Base-by-base conservation (phyloP, 768 basidiomycete species). In the Pseudohyphozyma bogoriensis region DNA sequence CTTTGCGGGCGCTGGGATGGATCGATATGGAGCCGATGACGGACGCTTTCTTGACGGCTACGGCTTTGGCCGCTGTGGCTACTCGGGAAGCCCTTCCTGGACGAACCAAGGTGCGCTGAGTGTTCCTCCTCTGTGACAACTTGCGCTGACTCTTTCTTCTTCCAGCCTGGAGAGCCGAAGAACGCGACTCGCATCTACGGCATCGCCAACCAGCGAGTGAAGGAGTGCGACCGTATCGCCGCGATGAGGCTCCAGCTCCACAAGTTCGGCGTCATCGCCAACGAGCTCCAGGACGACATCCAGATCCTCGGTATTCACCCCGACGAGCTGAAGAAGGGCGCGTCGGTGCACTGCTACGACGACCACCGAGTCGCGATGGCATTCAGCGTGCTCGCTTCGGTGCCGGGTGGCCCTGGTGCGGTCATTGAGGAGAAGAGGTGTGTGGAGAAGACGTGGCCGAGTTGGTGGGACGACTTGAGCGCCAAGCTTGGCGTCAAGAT, bases 1-100 rank as follows among this genome's bases (percentile, higher is more conserved):
- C 83, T 67, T 79, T 99, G 51, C 83, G 84, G 65, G 87, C 87
- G 2, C 79, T 95, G 52, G 87, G 86, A 54, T 81, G 84, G 68
- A 83, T 96, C 26, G 89, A 97, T 72, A 97, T 97, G 95, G 90
- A 95, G 74, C 84, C 85, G n/a, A 97, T 99, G 95, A 99, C 95
- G 10, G 95, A 99, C 73, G 95, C 93, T 26, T 99, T 99, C 78
- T 80, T 97, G 76, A 96, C 92, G 3, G 93, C 95, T 12, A 86
- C 83, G 15, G 91, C 85, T 11, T 77, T 99, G 24, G 92, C 89
- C 55, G 93, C 95, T 57, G 87, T 95, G 26, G 84, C 84, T 2
- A 74, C 73, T 16, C 58, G 62, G 3, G 72, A 77, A 12, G 74
- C 78, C 0, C 77, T 83, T 0, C 58, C 72, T 1, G 53, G 73